phyloP scores from a whole-genome alignment of 768 basidiomycete species.

The Rhizopogon roseolus region DNA sequence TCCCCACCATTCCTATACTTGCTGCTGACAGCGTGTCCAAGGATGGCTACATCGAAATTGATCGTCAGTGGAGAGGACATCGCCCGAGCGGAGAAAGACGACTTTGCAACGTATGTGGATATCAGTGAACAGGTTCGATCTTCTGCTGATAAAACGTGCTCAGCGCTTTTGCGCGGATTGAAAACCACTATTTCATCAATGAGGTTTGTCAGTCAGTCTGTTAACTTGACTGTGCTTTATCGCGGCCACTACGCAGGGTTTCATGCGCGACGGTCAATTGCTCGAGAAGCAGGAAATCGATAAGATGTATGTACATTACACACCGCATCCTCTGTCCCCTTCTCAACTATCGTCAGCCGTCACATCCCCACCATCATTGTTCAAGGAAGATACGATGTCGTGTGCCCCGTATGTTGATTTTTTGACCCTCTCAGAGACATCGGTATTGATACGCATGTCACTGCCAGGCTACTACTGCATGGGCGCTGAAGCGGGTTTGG shows the following conservation, averaged over 20 bases:
- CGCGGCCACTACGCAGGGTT: conserved; percentile 45
- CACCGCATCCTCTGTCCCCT: conserved; percentile 4
- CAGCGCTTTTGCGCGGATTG: conserved; percentile 84
- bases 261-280: conserved; percentile 85
- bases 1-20: background rate
- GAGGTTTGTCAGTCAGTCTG: conserved; percentile 36
- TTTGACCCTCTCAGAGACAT: background rate
- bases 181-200: conserved; percentile 90
- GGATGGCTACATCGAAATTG: conserved; percentile 81
- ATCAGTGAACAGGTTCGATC: conserved; percentile 3
- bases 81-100: conserved; percentile 62
- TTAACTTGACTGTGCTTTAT: background rate
- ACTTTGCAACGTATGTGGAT: conserved; percentile 64
- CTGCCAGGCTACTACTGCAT: conserved; percentile 70
- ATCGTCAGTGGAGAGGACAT: conserved; percentile 65
- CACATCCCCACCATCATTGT: conserved; percentile 81
- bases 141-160: conserved; percentile 1
- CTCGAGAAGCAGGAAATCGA: conserved; percentile 80
- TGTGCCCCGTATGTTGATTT: conserved; percentile 64
- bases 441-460: background rate
- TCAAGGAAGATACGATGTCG: conserved; percentile 86
- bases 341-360: conserved; percentile 44
- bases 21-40: conserved; percentile 21
- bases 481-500: conserved; percentile 76
- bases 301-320: conserved; percentile 60